A percentile compares a stretch with the other conserved stretches of the same genome.
Conservation (phyloP, 768 basidiomycete genomes). For the Auriscalpium orientale region DNA sequence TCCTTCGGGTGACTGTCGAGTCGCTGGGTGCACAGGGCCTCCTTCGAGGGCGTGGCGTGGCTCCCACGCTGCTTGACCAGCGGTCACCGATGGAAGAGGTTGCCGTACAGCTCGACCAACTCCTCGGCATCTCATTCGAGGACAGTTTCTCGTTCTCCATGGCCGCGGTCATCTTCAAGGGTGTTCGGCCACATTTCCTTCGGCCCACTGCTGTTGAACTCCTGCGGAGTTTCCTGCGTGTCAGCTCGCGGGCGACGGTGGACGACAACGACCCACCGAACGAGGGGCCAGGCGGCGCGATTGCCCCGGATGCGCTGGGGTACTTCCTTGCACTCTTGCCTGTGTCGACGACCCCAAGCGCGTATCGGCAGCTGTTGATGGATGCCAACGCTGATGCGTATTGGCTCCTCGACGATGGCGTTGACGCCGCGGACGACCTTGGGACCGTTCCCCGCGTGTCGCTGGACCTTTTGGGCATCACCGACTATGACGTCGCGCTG, state of each 20-base stretch:
- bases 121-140: slow-evolving; percentile 72
- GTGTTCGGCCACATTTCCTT: slow-evolving; percentile 62
- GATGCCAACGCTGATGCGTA: slow-evolving; percentile 51
- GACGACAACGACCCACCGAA: slow-evolving; percentile 19
- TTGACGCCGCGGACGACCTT: slow-evolving; percentile 28
- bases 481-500: slow-evolving; percentile 57
- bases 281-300: slow-evolving; percentile 35
- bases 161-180: slow-evolving; percentile 80
- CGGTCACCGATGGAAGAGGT: slow-evolving; percentile 61
- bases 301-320: slow-evolving; percentile 56
- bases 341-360: slow-evolving; percentile 46
- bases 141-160: slow-evolving; percentile 74
- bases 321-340: slow-evolving; percentile 78
- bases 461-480: slow-evolving; percentile 50
- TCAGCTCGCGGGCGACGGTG: slow-evolving; percentile 43
- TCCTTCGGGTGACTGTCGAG: slow-evolving; percentile 60
- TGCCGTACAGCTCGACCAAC: slow-evolving; percentile 62
- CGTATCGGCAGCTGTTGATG: slow-evolving; percentile 54
- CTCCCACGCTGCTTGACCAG: slow-evolving; percentile 52
- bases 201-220: slow-evolving; percentile 52
- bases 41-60: slow-evolving; percentile 48
- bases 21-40: slow-evolving; percentile 53
- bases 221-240: slow-evolving; percentile 53
- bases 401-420: slow-evolving; percentile 38
- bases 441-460: slow-evolving; percentile 43